Evolutionary conservation across 2,329 filamentous ascomycete species (phyloP).

Genomic region (Reticulascus tulasneorum): DNA sequence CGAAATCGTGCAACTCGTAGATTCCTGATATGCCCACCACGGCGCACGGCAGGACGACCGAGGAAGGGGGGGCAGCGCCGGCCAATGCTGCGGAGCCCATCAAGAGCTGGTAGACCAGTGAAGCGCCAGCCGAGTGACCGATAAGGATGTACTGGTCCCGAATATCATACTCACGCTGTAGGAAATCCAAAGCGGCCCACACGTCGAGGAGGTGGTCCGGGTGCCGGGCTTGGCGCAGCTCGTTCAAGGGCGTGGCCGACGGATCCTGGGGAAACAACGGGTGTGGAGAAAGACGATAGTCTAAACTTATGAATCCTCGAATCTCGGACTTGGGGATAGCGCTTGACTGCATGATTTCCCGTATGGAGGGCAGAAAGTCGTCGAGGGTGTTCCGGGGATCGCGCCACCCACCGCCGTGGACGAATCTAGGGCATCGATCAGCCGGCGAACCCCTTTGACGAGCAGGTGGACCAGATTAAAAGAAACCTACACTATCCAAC

Average conservation of each 20-base stretch:
- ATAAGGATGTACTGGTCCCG: constrained; percentile 49
- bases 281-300: constrained; percentile 57
- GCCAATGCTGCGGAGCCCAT: constrained; percentile 35
- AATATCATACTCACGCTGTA: constrained; percentile 43
- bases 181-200: constrained; percentile 42
- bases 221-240: constrained; percentile 45
- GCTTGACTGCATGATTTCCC: constrained; percentile 31
- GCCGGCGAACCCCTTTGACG: background rate
- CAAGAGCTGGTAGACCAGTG: constrained; percentile 58
- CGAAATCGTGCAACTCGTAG: constrained; percentile 58
- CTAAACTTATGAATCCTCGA: constrained; percentile 59
- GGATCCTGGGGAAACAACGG: constrained; percentile 37
- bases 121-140: constrained; percentile 62
- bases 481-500: constrained; percentile 36
- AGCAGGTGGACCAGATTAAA: background rate
- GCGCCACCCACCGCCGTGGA: constrained; percentile 63
- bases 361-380: constrained; percentile 42
- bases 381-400: constrained; percentile 48
- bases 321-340: constrained; percentile 31
- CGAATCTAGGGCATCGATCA: constrained; percentile 32
- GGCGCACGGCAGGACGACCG: constrained; percentile 39
- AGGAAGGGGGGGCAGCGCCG: constrained; percentile 15
- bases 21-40: constrained; percentile 63
- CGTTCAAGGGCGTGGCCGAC: constrained; percentile 10
- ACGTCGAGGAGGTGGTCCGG: constrained; percentile 59